phyloP scores from a whole-genome alignment of 2,329 filamentous ascomycete genomes.

The Botryotinia globosa region DNA sequence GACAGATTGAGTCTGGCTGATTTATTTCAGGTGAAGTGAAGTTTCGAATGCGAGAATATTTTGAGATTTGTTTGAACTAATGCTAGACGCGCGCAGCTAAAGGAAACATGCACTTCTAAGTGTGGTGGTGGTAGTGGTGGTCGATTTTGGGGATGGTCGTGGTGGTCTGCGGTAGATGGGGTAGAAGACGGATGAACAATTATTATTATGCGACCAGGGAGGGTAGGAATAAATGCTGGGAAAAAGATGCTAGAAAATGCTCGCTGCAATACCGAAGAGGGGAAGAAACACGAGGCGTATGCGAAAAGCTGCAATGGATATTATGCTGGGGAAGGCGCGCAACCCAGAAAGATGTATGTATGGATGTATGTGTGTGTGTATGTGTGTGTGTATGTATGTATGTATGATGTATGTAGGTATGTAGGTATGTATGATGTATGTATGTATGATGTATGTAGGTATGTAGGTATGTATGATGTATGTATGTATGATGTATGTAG shows the following conservation, averaged over 20 bases:
- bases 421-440: not conserved
- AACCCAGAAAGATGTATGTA: conserved; percentile 1
- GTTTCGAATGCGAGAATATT: conserved; percentile 28
- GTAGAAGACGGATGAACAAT: conserved; percentile 16
- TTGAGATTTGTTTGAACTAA: conserved; percentile 12
- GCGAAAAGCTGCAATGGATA: conserved; percentile 18
- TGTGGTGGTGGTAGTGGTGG: conserved; percentile 15
- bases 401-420: not conserved
- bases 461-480: not conserved
- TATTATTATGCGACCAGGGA: conserved; percentile 17
- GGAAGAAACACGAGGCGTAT: conserved; percentile 13
- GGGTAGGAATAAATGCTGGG: conserved; percentile 22
- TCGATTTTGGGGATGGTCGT: not conserved
- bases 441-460: not conserved
- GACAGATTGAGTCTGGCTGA: conserved; percentile 28
- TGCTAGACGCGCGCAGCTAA: conserved; percentile 31
- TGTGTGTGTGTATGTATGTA: not conserved
- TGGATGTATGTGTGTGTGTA: conserved; percentile 1
- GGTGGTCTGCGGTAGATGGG: conserved; percentile 15
- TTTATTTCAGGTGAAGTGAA: conserved; percentile 21
- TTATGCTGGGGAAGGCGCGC: conserved; percentile 15
- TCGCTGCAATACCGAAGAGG: conserved; percentile 17
- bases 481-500: conserved; percentile 1
- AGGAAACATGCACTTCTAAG: conserved; percentile 30
- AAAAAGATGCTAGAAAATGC: conserved; percentile 15